A percentile compares a stretch with the other conserved stretches of the same genome.
Conservation (phyloP, 768 basidiomycete genomes). For the Macrolepiota fuliginosa region DNA sequence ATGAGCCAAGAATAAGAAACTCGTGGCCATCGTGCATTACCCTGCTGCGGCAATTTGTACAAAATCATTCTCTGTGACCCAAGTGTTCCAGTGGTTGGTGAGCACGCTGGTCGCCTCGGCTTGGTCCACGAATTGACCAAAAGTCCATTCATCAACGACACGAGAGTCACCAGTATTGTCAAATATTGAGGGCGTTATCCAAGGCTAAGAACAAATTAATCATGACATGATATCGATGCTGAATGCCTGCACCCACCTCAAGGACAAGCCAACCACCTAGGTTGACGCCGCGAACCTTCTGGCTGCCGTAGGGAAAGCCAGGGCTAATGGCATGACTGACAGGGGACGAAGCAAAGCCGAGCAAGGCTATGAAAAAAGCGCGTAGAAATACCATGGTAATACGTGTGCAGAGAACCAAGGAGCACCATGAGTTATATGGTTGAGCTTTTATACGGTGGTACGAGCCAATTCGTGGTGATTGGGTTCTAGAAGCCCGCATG, state of each 20-base stretch:
- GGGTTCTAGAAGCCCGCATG: neutral
- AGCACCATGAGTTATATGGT: neutral
- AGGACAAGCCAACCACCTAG: slow-evolving; percentile 61
- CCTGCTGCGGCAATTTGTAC: slow-evolving; percentile 70
- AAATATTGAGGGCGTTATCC: slow-evolving; percentile 78
- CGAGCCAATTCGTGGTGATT: neutral
- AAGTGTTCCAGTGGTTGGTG: slow-evolving; percentile 74
- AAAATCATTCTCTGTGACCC: slow-evolving; percentile 85
- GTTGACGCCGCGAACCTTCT: slow-evolving; percentile 82
- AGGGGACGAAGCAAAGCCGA: neutral
- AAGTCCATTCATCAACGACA: slow-evolving; percentile 80
- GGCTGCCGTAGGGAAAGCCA: slow-evolving; percentile 67
- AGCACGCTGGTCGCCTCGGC: slow-evolving; percentile 49
- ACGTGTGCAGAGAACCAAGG: neutral
- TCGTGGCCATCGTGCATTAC: slow-evolving; percentile 32
- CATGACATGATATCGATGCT: slow-evolving; percentile 11
- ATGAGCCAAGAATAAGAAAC: slow-evolving; percentile 7
- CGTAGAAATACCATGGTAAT: neutral
- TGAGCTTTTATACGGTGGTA: neutral
- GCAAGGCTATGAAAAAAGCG: neutral
- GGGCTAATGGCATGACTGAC: neutral
- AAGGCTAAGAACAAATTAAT: slow-evolving; percentile 43
- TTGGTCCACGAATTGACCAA: slow-evolving; percentile 57
- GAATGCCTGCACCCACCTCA: slow-evolving; percentile 29
- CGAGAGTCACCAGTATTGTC: slow-evolving; percentile 55